These are phyloP conservation scores for Lumnitzera racemosa DNA, from an alignment of 345 rosid genomes.

Conservation along the genomic window DNA sequence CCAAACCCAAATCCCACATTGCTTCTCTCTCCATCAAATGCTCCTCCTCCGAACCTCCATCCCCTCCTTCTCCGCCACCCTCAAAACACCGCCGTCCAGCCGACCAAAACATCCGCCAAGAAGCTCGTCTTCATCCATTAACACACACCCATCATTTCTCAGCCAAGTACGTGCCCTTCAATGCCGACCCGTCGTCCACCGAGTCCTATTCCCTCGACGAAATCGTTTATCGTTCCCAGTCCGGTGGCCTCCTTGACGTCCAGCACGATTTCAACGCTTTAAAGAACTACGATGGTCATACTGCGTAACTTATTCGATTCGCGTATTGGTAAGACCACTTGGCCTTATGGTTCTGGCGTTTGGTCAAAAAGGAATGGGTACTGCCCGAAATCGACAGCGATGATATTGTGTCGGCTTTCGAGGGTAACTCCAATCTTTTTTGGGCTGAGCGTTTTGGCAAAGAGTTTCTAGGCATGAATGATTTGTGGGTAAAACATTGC, in stretches of 20 bases:
- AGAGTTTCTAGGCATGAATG: constrained; percentile 64
- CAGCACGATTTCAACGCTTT: constrained; percentile 76
- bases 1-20: constrained; percentile 9
- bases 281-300: constrained; percentile 59
- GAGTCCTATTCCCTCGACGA: constrained; percentile 85
- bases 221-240: constrained; percentile 75
- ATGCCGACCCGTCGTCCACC: constrained; percentile 20
- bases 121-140: constrained; percentile 37
- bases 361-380: constrained; percentile 97
- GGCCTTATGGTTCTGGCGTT: constrained; percentile 90
- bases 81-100: neutral
- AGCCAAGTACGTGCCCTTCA: constrained; percentile 57
- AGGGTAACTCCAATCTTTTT: constrained; percentile 83
- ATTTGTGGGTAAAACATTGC: constrained; percentile 92
- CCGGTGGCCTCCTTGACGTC: constrained; percentile 77
- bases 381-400: constrained; percentile 73
- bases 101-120: constrained; percentile 34
- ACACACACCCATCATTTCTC: constrained; percentile 21
- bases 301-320: constrained; percentile 77
- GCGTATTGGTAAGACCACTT: constrained; percentile 69
- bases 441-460: constrained; percentile 93
- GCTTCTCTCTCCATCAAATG: constrained; percentile 3
- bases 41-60: constrained; percentile 1
- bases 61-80: neutral
- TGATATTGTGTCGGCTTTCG: constrained; percentile 83